Base-by-base conservation (phyloP, 306 rosid species). In the Cicer arietinum region DNA sequence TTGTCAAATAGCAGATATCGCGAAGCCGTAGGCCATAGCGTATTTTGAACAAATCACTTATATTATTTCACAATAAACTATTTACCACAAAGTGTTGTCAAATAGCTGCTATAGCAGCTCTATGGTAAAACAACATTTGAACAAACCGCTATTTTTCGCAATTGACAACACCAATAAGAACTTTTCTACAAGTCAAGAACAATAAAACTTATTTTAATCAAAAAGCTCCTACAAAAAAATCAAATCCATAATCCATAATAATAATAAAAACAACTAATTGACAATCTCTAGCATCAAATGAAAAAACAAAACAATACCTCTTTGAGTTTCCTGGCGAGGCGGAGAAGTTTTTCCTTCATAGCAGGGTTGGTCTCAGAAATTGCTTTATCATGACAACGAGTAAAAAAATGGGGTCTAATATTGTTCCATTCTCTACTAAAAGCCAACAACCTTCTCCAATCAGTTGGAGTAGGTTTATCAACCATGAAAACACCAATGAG, bases 401-500 rank as follows among this genome's bases (percentile, higher is more conserved):
- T 73, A 35, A 79, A 94, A 77, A 94, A 94, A 79, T 91, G 99
- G 2, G 95, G 93, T 69, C 93, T 86, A 8, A 94, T 83, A 62
- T 40, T 81, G 74, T 77, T 57, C 99, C 96, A 94, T 64, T 85
- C 89, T 86, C 74, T 90, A 79, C 97, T 94, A 77, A 92, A 94
- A 80, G 95, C 96, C 7, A 94, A 73, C 80, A 94, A 83, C 53
- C 86, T 87, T 77, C 96, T 88, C 98, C 97, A 94, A 65, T 94
- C 95, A 10, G 90, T 79, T 39, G 97, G 86, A 43, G 90, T 85
- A 40, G 97, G 90, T 82, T 91, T 94, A 78, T 94, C 99, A 44
- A 92, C 94, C 89, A 90, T 44, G 87, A 94, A 94, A 81, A 94
- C 92, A 17, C 83, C 97, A 82, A 92, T 94, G 13, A 94, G 89